Conservation (phyloP, 805 yeast genomes). For the Spathaspora hagerdaliae region DNA sequence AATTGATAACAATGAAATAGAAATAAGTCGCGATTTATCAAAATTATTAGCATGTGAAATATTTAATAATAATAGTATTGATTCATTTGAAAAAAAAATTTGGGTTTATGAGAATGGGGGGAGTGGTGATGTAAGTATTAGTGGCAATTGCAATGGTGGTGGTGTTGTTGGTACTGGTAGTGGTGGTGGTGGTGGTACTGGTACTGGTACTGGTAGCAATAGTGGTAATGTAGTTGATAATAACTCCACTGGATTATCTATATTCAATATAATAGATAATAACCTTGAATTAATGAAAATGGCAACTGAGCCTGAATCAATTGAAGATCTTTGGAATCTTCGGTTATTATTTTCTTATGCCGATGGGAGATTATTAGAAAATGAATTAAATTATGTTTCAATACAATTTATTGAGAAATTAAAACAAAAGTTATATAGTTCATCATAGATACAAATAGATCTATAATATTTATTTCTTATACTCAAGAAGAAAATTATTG, state of each 20-base stretch:
- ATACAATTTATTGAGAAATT: conserved; percentile 50
- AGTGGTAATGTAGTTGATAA: no score
- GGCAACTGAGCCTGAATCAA: conserved; percentile 35
- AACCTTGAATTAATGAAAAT: conserved; percentile 47
- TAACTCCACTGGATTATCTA: conserved; percentile 34
- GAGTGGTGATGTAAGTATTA: no score
- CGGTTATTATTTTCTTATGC: conserved; percentile 58
- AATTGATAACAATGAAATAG: conserved; percentile 11
- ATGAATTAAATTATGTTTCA: conserved; percentile 44
- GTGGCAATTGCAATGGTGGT: no score
- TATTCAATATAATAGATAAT: conserved; percentile 47
- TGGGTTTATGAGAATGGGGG: conserved; percentile 22
- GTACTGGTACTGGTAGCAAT: not conserved
- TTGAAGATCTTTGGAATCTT: conserved; percentile 63
- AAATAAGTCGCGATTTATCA: conserved; percentile 20
- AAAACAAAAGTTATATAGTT: conserved; percentile 40
- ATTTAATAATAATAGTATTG: conserved; percentile 17
- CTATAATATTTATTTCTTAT: no score
- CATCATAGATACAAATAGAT: no score
- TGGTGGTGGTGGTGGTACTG: no score
- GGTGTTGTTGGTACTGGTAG: no score
- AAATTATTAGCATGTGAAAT: conserved; percentile 19
- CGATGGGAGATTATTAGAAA: conserved; percentile 38
- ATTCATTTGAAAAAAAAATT: conserved; percentile 26
- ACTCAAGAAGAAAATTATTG: no score